phyloP scores from a whole-genome alignment of 2,329 filamentous ascomycete species.

The Fusarium sp. region DNA sequence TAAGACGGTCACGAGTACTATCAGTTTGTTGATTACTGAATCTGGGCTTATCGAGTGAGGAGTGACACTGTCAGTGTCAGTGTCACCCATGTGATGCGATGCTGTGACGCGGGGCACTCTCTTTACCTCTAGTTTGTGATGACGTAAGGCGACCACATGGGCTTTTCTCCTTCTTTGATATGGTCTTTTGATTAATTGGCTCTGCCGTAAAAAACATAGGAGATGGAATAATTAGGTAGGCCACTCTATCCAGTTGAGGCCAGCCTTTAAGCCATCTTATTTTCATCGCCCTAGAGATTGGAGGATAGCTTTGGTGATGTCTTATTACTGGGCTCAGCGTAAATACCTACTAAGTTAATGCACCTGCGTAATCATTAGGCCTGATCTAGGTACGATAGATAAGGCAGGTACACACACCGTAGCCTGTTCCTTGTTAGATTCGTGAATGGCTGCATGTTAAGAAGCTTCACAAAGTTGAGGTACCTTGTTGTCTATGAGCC shows the following conservation, averaged over 20 bases:
- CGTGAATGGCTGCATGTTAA: not conserved
- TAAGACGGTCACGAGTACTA: slow-evolving; percentile 32
- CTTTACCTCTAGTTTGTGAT: slow-evolving; percentile 12
- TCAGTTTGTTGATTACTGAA: slow-evolving; percentile 3
- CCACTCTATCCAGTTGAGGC: not conserved
- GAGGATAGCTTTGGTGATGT: not conserved
- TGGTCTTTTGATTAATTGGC: not conserved
- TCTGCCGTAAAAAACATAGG: not conserved
- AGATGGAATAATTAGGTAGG: not conserved
- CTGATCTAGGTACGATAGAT: not conserved
- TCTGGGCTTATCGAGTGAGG: slow-evolving; percentile 27
- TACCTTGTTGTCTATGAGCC: not conserved
- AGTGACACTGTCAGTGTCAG: slow-evolving; percentile 23
- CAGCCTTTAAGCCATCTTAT: not conserved
- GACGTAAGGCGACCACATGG: slow-evolving; percentile 41
- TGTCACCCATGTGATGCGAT: slow-evolving; percentile 39
- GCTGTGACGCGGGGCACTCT: slow-evolving; percentile 33
- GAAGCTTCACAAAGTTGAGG: not conserved
- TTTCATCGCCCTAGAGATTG: not conserved
- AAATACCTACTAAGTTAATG: not conserved
- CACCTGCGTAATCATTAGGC: not conserved
- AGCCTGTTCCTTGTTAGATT: not conserved
- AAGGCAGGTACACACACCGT: not conserved
- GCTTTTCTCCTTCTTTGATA: slow-evolving; percentile 4
- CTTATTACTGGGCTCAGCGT: not conserved